A percentile compares a stretch with the other conserved stretches of the same genome.
Conservation (phyloP, 305 asterid genomes). For the Vinca major region DNA sequence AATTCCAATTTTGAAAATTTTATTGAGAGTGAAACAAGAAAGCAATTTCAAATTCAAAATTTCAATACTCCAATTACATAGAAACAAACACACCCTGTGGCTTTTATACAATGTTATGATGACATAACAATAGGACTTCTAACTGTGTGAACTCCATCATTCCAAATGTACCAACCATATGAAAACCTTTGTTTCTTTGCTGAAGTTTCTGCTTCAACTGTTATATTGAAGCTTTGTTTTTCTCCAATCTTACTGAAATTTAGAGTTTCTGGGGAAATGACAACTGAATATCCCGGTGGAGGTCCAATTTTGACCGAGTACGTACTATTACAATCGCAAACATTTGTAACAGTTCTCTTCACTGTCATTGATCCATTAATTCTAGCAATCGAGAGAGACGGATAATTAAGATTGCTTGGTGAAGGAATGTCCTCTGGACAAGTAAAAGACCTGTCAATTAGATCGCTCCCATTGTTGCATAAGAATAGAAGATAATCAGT, state of each 20-base stretch:
- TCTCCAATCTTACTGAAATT: constrained; percentile 19
- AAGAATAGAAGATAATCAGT: constrained; percentile 34
- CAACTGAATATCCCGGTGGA: constrained; percentile 27
- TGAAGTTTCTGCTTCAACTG: constrained; percentile 4
- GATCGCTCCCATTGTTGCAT: constrained; percentile 13
- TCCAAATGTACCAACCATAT: constrained; percentile 37
- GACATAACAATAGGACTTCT: constrained; percentile 26
- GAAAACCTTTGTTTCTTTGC: constrained; percentile 10
- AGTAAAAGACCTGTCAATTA: neutral
- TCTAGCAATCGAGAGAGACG: constrained; percentile 24
- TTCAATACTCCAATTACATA: too few species aligned
- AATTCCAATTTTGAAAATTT: too few species aligned
- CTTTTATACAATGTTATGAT: too few species aligned
- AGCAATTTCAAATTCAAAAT: too few species aligned
- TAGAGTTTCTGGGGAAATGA: constrained; percentile 19
- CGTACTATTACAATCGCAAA: constrained; percentile 13
- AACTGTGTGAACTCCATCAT: constrained; percentile 25
- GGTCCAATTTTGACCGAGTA: constrained; percentile 15
- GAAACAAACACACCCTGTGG: too few species aligned
- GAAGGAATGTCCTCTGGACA: constrained; percentile 24
- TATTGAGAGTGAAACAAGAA: too few species aligned
- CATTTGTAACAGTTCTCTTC: constrained; percentile 27
- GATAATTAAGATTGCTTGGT: constrained; percentile 27
- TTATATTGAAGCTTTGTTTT: constrained; percentile 21
- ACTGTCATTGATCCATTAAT: constrained; percentile 16